Conservation (phyloP, 805 yeast species). For the Lipomyces yamanashiensis region DNA sequence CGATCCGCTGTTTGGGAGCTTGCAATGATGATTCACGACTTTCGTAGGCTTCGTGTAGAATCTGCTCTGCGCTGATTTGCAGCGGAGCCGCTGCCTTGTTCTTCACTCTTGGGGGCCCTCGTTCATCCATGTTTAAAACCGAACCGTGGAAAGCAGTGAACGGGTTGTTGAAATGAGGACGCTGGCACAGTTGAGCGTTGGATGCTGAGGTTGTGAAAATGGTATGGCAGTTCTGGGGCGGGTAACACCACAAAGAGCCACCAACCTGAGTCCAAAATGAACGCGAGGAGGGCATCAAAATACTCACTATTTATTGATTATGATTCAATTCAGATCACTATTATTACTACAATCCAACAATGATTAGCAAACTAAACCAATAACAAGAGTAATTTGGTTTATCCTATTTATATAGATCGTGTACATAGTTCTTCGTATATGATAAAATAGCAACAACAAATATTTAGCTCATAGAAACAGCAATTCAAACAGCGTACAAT, state of each 20-base stretch:
- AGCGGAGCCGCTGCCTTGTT: conserved; percentile 53
- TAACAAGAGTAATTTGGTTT: too few species aligned
- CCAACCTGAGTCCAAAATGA: too few species aligned
- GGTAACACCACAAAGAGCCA: too few species aligned
- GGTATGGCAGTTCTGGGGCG: too few species aligned
- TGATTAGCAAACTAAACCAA: not conserved
- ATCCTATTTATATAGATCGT: too few species aligned
- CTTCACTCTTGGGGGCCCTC: conserved; percentile 44
- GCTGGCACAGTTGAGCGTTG: too few species aligned
- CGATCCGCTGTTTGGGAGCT: conserved; percentile 53
- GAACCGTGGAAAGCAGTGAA: not conserved
- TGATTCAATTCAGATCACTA: too few species aligned
- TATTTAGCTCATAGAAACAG: not conserved
- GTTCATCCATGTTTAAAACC: conserved; percentile 14
- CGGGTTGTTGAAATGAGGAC: conserved; percentile 24
- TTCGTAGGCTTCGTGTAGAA: conserved; percentile 65
- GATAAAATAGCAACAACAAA: not conserved
- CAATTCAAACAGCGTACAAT: not conserved
- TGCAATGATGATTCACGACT: conserved; percentile 50
- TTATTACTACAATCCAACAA: too few species aligned
- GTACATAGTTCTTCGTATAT: not conserved
- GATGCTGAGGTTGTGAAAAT: too few species aligned
- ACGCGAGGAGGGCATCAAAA: too few species aligned
- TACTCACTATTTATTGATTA: too few species aligned
- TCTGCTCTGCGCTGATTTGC: conserved; percentile 69